Conservation (phyloP, 2,329 filamentous ascomycete genomes). For the Penicillium hordei region DNA sequence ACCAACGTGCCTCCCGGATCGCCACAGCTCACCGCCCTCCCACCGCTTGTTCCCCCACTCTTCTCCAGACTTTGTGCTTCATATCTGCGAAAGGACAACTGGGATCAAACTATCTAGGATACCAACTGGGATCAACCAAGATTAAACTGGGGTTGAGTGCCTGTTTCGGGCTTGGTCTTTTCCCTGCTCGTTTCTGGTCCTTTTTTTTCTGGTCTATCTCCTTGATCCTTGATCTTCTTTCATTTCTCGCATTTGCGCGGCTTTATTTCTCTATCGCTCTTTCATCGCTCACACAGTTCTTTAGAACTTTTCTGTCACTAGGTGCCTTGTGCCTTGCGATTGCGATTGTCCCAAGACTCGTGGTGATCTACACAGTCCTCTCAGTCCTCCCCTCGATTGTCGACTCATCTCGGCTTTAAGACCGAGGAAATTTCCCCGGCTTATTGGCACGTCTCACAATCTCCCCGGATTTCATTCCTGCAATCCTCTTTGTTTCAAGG, state of each 20-base stretch:
- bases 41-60: constrained; percentile 21
- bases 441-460: not conserved
- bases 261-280: not conserved
- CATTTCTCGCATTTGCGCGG: constrained; percentile 1
- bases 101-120: not conserved
- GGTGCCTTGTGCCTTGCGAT: not conserved
- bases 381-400: constrained; percentile 18
- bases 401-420: constrained; percentile 17
- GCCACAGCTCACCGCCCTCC: constrained; percentile 16
- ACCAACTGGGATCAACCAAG: not conserved
- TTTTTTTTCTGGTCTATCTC: not conserved
- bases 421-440: constrained; percentile 6
- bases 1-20: constrained; percentile 2
- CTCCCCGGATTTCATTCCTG: constrained; percentile 5
- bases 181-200: constrained; percentile 4
- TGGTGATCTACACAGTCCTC: constrained; percentile 16
- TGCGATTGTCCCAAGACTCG: constrained; percentile 7
- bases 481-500: constrained; percentile 1
- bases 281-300: constrained; percentile 12
- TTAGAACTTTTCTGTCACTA: not conserved
- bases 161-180: constrained; percentile 12
- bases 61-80: constrained; percentile 5
- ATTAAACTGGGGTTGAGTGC: constrained; percentile 5
- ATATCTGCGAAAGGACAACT: not conserved
- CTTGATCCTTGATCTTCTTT: not conserved